Base-by-base conservation (phyloP, 2,329 filamentous ascomycete genomes). In the Exophiala sp. region DNA sequence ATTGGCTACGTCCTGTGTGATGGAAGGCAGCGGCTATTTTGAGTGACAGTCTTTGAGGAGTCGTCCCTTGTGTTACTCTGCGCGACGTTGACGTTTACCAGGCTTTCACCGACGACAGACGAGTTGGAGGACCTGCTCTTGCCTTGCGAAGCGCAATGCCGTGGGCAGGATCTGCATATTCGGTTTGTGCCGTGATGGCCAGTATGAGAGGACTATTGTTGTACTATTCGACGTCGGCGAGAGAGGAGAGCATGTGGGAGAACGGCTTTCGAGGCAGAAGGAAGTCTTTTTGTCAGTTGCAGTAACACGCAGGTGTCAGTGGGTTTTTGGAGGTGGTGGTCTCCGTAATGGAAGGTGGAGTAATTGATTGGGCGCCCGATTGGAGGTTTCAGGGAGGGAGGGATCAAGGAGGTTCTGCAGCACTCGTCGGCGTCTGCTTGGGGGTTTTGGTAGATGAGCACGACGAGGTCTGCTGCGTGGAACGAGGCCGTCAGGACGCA, bases 21-120 rank as follows among this genome's bases (percentile, higher is more conserved):
- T 75, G 72, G 59, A 75, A 71, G 57, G 66, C 63, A 29, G 73
- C 66, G 56, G 72, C 70, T 32, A 64, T 52, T 10, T 62, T 63
- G 53, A 57, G 39, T 34, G 51, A 57, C 24, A 48, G 46, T 34
- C 33, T 44, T 47, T 52, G 44, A 24, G 38, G 54, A 33, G 47
- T 55, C 40, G 47, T 41, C 43, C 53, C 54, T 54, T 60, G 57
- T 60, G 51, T 39, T 44, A 57, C 57, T 36, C 47, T 47, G 51
- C 51, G 57, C 45, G 51, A 54, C 18, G 35, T 49, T 55, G 54
- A 57, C 57, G 55, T 60, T 38, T 52, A 54, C 42, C 35, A 35
- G 45, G 35, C n/a, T 35, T 50, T 44, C 34, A 50, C 40, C 50
- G 48, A 33, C 34, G 12, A 29, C 14, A 42, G 36, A 47, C 18